Conservation (phyloP, 2,329 filamentous ascomycete species). For the Didymellaceae sp. region DNA sequence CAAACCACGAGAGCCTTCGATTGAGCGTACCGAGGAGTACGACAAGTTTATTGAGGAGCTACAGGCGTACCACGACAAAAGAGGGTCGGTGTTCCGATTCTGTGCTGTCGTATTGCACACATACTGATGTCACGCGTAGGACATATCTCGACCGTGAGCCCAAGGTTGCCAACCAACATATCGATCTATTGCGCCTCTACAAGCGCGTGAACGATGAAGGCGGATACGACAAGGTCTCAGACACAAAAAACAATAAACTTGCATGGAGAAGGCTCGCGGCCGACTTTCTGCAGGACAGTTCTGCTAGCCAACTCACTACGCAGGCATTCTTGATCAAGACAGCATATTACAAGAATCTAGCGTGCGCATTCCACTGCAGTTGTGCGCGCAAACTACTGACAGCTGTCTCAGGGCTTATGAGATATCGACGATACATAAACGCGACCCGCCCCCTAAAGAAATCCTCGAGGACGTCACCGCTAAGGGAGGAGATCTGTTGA, state of each 20-base stretch:
- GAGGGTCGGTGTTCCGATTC: slow-evolving; percentile 61
- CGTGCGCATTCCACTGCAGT: slow-evolving; percentile 51
- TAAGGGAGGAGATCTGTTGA: slow-evolving; percentile 80
- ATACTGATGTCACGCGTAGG: slow-evolving; percentile 47
- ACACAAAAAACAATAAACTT: slow-evolving; percentile 75
- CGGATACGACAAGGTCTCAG: slow-evolving; percentile 80
- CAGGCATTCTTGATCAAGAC: slow-evolving; percentile 86
- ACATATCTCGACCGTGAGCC: slow-evolving; percentile 81
- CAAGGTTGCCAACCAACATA: slow-evolving; percentile 76
- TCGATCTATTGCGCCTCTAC: slow-evolving; percentile 81
- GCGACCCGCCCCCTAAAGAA: slow-evolving; percentile 84
- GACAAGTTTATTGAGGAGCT: slow-evolving; percentile 79
- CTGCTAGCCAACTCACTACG: slow-evolving; percentile 71
- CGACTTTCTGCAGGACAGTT: slow-evolving; percentile 75
- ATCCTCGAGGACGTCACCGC: slow-evolving; percentile 82
- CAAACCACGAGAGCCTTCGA: slow-evolving; percentile 52
- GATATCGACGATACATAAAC: slow-evolving; percentile 76
- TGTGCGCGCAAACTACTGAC: slow-evolving; percentile 20
- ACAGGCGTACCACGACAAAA: slow-evolving; percentile 75
- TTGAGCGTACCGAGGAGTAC: slow-evolving; percentile 68
- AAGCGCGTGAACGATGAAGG: slow-evolving; percentile 77
- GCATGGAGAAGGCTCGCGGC: slow-evolving; percentile 82
- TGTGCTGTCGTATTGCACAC: slow-evolving; percentile 28
- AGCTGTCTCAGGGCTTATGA: slow-evolving; percentile 69
- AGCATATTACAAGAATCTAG: slow-evolving; percentile 87